Evolutionary conservation across 352 stramenopile genomes (phyloP), one percentile per base, ranked within the genome.

Genomic region (Phytopythium sindhum): DNA sequence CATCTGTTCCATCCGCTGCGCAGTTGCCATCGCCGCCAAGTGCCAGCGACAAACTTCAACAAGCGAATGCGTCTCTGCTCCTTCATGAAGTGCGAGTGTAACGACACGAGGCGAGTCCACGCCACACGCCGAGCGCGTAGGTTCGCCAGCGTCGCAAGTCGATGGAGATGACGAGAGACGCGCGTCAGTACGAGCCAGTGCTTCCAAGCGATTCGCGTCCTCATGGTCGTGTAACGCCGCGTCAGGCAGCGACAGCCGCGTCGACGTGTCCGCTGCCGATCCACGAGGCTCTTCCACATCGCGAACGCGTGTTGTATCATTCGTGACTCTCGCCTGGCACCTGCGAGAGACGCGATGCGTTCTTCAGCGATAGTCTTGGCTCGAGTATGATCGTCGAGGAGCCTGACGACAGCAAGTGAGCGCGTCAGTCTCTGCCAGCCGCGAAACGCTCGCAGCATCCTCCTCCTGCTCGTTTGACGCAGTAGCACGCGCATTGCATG

Each of bases 21-120:
- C 33, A 60, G n/a, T 33, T 50, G 54, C 54, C 54, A 50, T 24
- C 33, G 54, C 12, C 26, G 26, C 54, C 54, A 60, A 31, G 23
- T 33, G 23, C 33, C 8, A 12, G 23, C 33, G 23, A 24, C 54
- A 45, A 50, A 47, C 15, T 15, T 35, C 4, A 60, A 23, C 14
- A 4, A 24, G 23, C 35, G 54, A 35, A n/a, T 4, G 24, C 33
- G 54, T 14, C 19, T 14, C 23, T 47, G 33, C 33, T 10, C 7
- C n/a, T 50, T 35, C 10, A 37, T 4, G 23, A 33, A 48, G 7
- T 37, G 10, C 15, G 15, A 33, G 23, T 28, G 54, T 9, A 23
- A 29, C 1, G 54, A 48, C 23, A 37, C 35, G 12, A 60, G 35
- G 2, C 19, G 54, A 12, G 23, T 15, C 54, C 54, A 60, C n/a